Evolutionary conservation across 176 grass and related monocot species (phyloP), one percentile per base, ranked within the genome.

Genomic region (Musa beccarii): DNA sequence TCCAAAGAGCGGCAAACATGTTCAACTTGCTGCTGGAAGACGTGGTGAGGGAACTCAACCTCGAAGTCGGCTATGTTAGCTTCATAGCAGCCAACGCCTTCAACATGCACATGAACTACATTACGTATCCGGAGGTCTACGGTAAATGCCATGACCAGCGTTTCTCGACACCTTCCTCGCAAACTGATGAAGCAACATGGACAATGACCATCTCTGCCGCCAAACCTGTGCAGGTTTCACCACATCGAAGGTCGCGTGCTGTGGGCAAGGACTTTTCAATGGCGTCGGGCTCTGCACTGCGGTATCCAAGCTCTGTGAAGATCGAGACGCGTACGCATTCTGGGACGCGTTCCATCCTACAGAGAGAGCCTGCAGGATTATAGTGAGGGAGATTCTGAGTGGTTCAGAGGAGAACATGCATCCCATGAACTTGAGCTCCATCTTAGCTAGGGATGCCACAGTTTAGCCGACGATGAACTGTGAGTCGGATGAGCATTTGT

Each of bases 341-440:
- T 98, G 90, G 90, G 95, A 98, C 61, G 81, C 80, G 1, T 98
- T 89, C 79, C 95, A 98, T 79, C 95, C 95, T 12, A 84, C 90
- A 22, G 95, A 98, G 95, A 85, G 76, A 34, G 95, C 95, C 43
- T 93, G 89, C 86, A 75, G 88, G 75, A 81, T 98, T 82, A 89
- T 97, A 63, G 94, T 97, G 79, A 43, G 52, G 6, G 84, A 88
- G 84, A 75, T 97, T 82, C 82, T 97, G 90, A 89, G 79, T 28
- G 94, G 94, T 2, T 85, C 94, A 11, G 68, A 77, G 43, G 94
- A 93, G 71, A 86, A 93, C 86, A 91, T 97, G 87, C 84, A 34
- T 77, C 94, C 94, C 56, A 87, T 93, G 84, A 97, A 97, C 86
- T n/a, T 97, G 81, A 97, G 94, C 90, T 87, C 94, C 75, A 84